Conservation (phyloP, 345 rosid genomes). For the Euphorbia lathyris region DNA sequence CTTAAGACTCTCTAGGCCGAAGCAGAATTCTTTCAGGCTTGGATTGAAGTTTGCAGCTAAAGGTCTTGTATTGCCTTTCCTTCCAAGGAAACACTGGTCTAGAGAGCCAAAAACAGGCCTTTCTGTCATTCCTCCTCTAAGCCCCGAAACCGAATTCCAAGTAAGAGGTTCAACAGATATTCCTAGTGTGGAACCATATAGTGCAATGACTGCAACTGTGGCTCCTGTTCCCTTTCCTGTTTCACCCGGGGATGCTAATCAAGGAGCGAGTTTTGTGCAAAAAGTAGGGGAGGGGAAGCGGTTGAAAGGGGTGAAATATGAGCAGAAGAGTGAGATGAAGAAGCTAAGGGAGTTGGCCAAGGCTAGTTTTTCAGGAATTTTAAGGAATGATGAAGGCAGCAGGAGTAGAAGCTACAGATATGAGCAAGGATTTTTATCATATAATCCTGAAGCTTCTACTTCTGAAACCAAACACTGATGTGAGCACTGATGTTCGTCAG, state of each 20-base stretch:
- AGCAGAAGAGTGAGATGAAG: conserved; percentile 39
- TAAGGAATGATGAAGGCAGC: conserved; percentile 27
- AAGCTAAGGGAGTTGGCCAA: conserved; percentile 47
- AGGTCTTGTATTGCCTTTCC: conserved; percentile 48
- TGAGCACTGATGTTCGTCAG: too few relatives aligned
- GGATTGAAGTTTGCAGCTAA: conserved; percentile 39
- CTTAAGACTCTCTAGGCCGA: conserved; percentile 33
- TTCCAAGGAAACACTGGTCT: conserved; percentile 44
- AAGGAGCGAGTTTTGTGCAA: conserved; percentile 10
- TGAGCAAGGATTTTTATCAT: conserved; percentile 10
- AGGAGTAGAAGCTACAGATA: conserved; percentile 17
- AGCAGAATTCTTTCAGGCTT: conserved; percentile 30
- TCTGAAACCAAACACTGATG: conserved; percentile 18
- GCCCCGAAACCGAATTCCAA: conserved; percentile 25
- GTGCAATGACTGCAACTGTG: conserved; percentile 45
- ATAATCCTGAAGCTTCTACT: conserved; percentile 21
- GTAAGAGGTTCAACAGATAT: conserved; percentile 16
- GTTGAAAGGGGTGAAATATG: conserved; percentile 20
- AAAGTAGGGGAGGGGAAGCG: conserved; percentile 22
- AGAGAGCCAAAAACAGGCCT: conserved; percentile 32
- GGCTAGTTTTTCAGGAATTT: conserved; percentile 40
- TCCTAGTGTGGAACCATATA: conserved; percentile 19
- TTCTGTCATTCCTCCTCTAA: conserved; percentile 31
- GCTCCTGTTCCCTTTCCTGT: conserved; percentile 43
- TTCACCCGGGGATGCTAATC: conserved; percentile 23